Base-by-base conservation (phyloP, 345 rosid genomes). In the Eucalyptus melliodora region DNA sequence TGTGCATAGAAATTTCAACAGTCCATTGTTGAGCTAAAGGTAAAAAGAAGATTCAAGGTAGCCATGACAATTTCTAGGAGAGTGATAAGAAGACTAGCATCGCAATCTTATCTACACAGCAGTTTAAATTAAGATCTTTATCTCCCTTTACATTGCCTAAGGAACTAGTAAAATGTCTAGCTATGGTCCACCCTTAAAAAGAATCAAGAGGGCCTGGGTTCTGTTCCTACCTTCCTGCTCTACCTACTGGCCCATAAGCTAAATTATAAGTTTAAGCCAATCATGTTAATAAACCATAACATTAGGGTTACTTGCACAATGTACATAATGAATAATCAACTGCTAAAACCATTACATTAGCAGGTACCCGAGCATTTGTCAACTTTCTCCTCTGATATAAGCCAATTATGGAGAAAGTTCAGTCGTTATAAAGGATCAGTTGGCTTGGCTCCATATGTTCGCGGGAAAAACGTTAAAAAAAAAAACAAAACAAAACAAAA, bases 401-500 rank as follows among this genome's bases (percentile, higher is more conserved):
- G 0, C 24, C 30, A 1, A 77, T 77, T 77, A 77, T 77, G 83
- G 83, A 77, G 83, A 77, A 40, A 77, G 83, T 40, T 77, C 11
- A 40, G 47, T 37, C 5, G 1, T 77, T 77, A 77, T 77, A 77
- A 37, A 37, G 83, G 83, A 77, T 77, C 47, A 77, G 16, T 40
- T 0, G 5, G 47, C 83, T 40, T 40, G 2, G 83, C 83, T 6
- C 83, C 83, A 77, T 21, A 42, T 77, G 83, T 40, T 19, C 27
- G 2, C 16, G 0, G 47, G 47, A 6, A 77, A 37, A 77, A 77
- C 0, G 16, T 5, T 5, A 21, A 11, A 2, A 10, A 56, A 24
- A 2, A 21, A 51, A 6, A 5, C 5, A 14, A 50, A 5, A 45
- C 0, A 45, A n/a, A 13, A 15, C 4, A n/a, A n/a, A 7, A 3